These are phyloP conservation scores for Tulasnella sp. DNA, from an alignment of 768 basidiomycete species.

Conservation along the genomic window DNA sequence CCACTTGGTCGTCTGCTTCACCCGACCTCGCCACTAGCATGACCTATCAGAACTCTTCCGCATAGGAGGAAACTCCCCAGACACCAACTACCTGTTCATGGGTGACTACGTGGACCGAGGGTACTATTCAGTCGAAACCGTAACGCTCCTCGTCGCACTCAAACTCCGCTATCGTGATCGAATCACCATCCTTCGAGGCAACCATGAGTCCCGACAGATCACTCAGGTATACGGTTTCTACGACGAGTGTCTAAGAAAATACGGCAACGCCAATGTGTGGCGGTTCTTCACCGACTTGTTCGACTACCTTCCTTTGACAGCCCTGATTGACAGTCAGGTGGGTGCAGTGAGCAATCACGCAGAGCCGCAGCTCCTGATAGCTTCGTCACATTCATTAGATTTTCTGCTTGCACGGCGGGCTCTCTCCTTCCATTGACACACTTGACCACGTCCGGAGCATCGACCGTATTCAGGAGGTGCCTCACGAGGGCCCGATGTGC, in stretches of 20 bases:
- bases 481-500: constrained; percentile 99
- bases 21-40: constrained; percentile 57
- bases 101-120: constrained; percentile 99
- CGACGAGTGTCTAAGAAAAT: constrained; percentile 98
- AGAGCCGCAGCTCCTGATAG: not conserved
- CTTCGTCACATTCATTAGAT: constrained; percentile 53
- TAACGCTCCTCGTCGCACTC: constrained; percentile 92
- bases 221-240: constrained; percentile 99
- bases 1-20: constrained; percentile 9
- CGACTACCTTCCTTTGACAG: constrained; percentile 95
- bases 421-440: constrained; percentile 98
- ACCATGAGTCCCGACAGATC: constrained; percentile 99
- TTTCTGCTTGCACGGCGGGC: constrained; percentile 96
- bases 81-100: constrained; percentile 99
- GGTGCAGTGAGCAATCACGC: constrained; percentile 40
- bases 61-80: constrained; percentile 97
- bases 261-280: constrained; percentile 99
- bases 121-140: constrained; percentile 99
- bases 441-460: constrained; percentile 98
- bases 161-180: constrained; percentile 98
- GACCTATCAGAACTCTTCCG: constrained; percentile 98
- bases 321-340: constrained; percentile 98
- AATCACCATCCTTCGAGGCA: constrained; percentile 95
- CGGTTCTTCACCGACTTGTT: constrained; percentile 98
- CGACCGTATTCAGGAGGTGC: constrained; percentile 98